Percentiles rank a stretch among this genome's conserved stretches.
phyloP scores from a whole-genome alignment of 306 rosid species.

The Benincasa hispida region DNA sequence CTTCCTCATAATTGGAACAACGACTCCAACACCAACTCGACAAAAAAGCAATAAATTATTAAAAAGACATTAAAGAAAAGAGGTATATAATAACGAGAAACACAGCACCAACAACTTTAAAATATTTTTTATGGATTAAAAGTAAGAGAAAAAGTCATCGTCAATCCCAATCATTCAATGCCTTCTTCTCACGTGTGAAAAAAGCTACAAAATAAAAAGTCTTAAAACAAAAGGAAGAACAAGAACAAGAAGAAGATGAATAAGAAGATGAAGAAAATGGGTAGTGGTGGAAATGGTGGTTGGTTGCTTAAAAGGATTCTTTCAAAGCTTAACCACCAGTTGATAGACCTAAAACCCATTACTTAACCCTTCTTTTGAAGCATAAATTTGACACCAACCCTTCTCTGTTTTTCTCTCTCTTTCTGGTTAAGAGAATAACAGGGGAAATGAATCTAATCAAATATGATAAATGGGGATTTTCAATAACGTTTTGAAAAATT shows the following conservation, averaged over 20 bases:
- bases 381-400: slow-evolving; percentile 16
- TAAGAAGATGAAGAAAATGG: not conserved
- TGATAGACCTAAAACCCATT: slow-evolving; percentile 59
- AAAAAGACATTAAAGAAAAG: slow-evolving; percentile 6
- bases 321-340: slow-evolving; percentile 66
- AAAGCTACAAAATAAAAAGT: slow-evolving; percentile 24
- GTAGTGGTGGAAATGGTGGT: slow-evolving; percentile 18
- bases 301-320: slow-evolving; percentile 64
- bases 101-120: slow-evolving; percentile 36
- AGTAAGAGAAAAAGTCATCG: slow-evolving; percentile 15
- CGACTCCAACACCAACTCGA: slow-evolving; percentile 67
- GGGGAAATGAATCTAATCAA: not conserved
- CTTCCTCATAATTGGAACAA: slow-evolving; percentile 76
- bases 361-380: slow-evolving; percentile 43
- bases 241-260: not conserved
- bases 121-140: slow-evolving; percentile 13
- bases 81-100: slow-evolving; percentile 13
- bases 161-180: slow-evolving; percentile 34
- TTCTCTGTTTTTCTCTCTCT: slow-evolving; percentile 2
- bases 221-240: slow-evolving; percentile 4
- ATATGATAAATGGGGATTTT: not conserved
- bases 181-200: slow-evolving; percentile 47
- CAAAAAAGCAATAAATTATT: slow-evolving; percentile 18
- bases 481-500: not conserved
- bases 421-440: slow-evolving; percentile 4